A percentile compares a stretch with the other conserved stretches of the same genome.
Conservation (phyloP, 2,329 filamentous ascomycete species). For the Furcasterigmium sp. region DNA sequence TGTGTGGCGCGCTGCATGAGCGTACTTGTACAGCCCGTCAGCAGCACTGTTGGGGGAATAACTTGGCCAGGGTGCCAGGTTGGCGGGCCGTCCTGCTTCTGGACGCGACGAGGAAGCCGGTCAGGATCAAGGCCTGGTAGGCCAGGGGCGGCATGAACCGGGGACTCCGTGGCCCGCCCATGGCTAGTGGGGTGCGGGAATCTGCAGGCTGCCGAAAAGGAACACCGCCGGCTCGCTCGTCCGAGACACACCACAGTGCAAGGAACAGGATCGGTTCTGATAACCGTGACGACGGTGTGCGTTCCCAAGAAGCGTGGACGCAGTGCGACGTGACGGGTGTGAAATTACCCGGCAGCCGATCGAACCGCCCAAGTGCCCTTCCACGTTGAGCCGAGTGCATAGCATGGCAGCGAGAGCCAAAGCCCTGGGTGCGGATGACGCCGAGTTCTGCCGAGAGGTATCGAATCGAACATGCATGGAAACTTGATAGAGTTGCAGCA, state of each 20-base stretch:
- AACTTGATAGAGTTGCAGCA: too few species aligned
- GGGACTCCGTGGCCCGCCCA: constrained; percentile 5
- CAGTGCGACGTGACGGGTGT: not conserved
- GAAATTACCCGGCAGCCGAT: constrained; percentile 1
- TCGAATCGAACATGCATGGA: too few species aligned
- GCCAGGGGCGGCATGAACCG: constrained; percentile 10
- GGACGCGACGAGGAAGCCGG: constrained; percentile 1
- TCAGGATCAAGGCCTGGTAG: constrained; percentile 1
- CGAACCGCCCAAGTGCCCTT: not conserved
- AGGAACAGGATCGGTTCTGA: not conserved
- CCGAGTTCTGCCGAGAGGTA: too few species aligned
- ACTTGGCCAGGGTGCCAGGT: not conserved
- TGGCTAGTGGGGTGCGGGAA: constrained; percentile 10
- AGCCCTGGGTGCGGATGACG: too few species aligned
- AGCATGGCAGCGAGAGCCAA: too few species aligned
- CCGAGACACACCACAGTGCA: not conserved
- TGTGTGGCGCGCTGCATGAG: constrained; percentile 12
- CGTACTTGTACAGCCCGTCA: not conserved
- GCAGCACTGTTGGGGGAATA: not conserved
- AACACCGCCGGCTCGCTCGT: constrained; percentile 7
- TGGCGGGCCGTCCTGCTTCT: not conserved
- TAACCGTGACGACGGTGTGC: not conserved
- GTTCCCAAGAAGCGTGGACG: not conserved
- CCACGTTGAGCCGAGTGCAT: too few species aligned
- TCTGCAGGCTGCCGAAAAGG: constrained; percentile 15